These are phyloP conservation scores for Termitomyces sp. DNA, from an alignment of 768 basidiomycete species.

Conservation along the genomic window DNA sequence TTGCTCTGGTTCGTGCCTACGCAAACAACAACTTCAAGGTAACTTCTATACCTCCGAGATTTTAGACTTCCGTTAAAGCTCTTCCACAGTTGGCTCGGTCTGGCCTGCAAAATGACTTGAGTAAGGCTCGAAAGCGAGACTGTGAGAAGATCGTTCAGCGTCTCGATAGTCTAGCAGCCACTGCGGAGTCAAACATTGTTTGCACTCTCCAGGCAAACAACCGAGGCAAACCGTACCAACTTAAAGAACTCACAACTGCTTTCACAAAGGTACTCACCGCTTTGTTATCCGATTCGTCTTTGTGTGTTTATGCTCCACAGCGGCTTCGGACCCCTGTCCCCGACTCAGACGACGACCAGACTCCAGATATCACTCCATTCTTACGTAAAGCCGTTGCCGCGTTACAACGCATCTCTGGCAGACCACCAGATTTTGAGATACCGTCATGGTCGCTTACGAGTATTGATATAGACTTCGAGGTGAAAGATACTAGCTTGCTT, in stretches of 20 bases:
- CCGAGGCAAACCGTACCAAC: conserved; percentile 3
- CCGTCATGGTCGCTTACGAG: conserved; percentile 20
- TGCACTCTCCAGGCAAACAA: conserved; percentile 7
- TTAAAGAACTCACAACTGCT: conserved; percentile 12
- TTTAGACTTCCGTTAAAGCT: neutral
- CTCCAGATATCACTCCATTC: conserved; percentile 6
- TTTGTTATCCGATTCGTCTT: neutral
- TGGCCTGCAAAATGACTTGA: conserved; percentile 5
- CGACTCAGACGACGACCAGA: neutral
- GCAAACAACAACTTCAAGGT: conserved; percentile 9
- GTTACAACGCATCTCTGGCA: conserved; percentile 9
- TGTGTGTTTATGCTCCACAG: neutral
- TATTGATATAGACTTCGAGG: conserved; percentile 18
- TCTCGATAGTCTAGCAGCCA: neutral
- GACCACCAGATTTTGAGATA: conserved; percentile 12
- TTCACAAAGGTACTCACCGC: conserved; percentile 9
- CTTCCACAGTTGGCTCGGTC: conserved; percentile 5
- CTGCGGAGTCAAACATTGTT: conserved; percentile 2
- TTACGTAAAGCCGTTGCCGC: conserved; percentile 9
- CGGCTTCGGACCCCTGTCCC: neutral
- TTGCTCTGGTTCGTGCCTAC: conserved; percentile 2
- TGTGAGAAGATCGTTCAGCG: conserved; percentile 2
- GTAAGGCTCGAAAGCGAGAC: conserved; percentile 8
- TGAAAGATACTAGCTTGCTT: conserved; percentile 11
- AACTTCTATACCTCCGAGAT: neutral